phyloP scores from a whole-genome alignment of 768 basidiomycete species.

The Hysterangium stoloniferum region DNA sequence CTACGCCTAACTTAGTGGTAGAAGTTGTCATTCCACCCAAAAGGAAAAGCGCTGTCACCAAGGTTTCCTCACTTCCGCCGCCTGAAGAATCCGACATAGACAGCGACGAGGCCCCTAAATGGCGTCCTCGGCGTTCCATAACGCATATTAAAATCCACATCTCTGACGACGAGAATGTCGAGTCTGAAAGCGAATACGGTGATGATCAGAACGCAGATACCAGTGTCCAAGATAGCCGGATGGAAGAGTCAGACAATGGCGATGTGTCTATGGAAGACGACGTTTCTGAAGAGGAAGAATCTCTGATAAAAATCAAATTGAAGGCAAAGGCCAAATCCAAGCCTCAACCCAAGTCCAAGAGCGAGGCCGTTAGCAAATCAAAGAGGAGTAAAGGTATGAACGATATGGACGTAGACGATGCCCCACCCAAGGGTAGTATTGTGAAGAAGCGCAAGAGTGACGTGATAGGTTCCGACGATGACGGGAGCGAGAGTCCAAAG shows the following conservation, averaged over 20 bases:
- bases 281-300: constrained; percentile 3
- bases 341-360: constrained; percentile 21
- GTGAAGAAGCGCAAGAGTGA: constrained; percentile 38
- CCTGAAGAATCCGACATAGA: constrained; percentile 28
- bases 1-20: constrained; percentile 30
- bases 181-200: constrained; percentile 15
- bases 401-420: constrained; percentile 49
- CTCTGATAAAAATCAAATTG: constrained; percentile 23
- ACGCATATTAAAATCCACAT: constrained; percentile 14
- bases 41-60: no score
- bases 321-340: constrained; percentile 25
- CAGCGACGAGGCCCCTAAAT: constrained; percentile 13
- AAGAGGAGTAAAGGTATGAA: constrained; percentile 26
- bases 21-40: constrained; percentile 54
- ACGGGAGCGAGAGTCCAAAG: constrained; percentile 32
- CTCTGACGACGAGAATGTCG: constrained; percentile 25
- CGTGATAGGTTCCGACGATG: constrained; percentile 14
- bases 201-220: constrained; percentile 20
- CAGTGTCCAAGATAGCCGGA: constrained; percentile 15
- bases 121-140: background rate
- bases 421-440: constrained; percentile 25
- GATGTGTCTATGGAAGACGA: constrained; percentile 6
- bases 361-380: constrained; percentile 18
- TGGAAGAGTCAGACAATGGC: constrained; percentile 25
- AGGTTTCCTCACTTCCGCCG: background rate